A percentile compares a stretch with the other conserved stretches of the same genome.
phyloP scores from a whole-genome alignment of 83 land plant species.

The Thuja plicata region DNA sequence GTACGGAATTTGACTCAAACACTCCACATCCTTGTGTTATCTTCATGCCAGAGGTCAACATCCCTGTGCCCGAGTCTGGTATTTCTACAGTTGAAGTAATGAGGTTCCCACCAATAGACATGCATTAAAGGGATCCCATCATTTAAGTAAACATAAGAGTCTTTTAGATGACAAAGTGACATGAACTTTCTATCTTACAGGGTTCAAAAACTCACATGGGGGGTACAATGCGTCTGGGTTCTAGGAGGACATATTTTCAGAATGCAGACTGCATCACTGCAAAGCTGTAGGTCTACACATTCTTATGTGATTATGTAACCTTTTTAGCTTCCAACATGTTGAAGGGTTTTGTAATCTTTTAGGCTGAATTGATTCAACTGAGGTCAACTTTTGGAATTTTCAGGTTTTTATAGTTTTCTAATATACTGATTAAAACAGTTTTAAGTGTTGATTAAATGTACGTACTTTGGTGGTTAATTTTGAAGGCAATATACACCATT shows the following conservation, averaged over 20 bases:
- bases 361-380: background rate
- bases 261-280: constrained; percentile 66
- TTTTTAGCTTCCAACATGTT: background rate
- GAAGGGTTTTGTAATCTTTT: background rate
- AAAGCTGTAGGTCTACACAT: constrained; percentile 54
- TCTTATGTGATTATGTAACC: background rate
- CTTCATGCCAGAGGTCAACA: constrained; percentile 90
- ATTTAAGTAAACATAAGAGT: background rate
- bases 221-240: constrained; percentile 96
- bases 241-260: constrained; percentile 83
- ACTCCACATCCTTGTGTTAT: constrained; percentile 88
- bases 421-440: background rate
- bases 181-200: constrained; percentile 29
- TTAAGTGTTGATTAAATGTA: background rate
- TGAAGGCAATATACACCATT: background rate
- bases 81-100: background rate
- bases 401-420: background rate
- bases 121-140: background rate
- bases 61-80: background rate
- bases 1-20: constrained; percentile 81
- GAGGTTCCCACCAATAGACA: background rate
- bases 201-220: constrained; percentile 96
- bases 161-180: background rate
- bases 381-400: background rate
- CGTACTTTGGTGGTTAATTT: background rate